These are phyloP conservation scores for Suillus brevipes DNA, from an alignment of 768 basidiomycete genomes.

Conservation along the genomic window DNA sequence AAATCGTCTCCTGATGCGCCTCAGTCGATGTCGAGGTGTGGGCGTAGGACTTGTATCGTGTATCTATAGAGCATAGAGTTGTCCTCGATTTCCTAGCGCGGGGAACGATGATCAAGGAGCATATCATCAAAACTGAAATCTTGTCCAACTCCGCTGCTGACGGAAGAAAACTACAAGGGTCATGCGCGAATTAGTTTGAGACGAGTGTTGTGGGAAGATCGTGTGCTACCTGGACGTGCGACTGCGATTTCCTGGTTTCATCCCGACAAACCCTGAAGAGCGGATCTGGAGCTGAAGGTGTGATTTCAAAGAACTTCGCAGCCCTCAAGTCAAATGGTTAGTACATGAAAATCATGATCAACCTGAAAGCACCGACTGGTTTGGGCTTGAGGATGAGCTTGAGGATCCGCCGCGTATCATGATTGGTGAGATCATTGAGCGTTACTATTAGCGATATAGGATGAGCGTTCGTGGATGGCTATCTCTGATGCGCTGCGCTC, in stretches of 20 bases:
- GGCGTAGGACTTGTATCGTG: not conserved
- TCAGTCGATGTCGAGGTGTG: not conserved
- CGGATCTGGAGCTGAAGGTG: constrained; percentile 24
- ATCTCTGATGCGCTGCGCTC: constrained; percentile 71
- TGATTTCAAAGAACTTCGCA: constrained; percentile 28
- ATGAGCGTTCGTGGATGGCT: constrained; percentile 79
- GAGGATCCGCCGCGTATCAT: constrained; percentile 14
- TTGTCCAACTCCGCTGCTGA: not conserved
- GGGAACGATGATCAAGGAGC: not conserved
- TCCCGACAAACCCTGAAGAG: constrained; percentile 28
- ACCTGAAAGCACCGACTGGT: constrained; percentile 22
- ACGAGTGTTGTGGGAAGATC: not conserved
- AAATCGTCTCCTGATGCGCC: not conserved
- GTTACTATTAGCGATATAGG: constrained; percentile 22
- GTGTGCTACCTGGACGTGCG: not conserved
- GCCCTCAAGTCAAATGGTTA: not conserved
- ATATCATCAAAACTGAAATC: not conserved
- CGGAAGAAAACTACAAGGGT: not conserved
- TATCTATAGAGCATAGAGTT: not conserved
- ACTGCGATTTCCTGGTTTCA: constrained; percentile 21
- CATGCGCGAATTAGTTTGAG: not conserved
- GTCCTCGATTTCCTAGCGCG: not conserved
- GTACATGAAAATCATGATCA: not conserved
- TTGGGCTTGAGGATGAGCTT: constrained; percentile 26
- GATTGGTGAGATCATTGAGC: constrained; percentile 14